Evolutionary conservation across 2,329 filamentous ascomycete genomes (phyloP).

Genomic region (Fusarium sp.): DNA sequence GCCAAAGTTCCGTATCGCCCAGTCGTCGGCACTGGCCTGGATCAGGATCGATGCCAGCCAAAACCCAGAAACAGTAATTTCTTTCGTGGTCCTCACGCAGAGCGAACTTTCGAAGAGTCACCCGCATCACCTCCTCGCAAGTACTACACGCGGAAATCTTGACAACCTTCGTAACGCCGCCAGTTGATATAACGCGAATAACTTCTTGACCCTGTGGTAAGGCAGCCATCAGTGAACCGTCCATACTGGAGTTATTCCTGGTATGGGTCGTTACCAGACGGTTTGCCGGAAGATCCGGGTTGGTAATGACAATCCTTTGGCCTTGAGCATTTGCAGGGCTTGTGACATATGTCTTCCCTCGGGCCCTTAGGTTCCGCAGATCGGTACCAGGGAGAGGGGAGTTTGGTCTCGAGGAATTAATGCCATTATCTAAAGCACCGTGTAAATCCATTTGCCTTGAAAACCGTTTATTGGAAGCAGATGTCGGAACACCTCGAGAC

Average conservation of each 20-base stretch:
- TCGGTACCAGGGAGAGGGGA: conserved; percentile 71
- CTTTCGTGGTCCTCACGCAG: conserved; percentile 90
- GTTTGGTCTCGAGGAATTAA: conserved; percentile 72
- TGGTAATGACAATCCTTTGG: conserved; percentile 49
- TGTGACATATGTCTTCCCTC: conserved; percentile 60
- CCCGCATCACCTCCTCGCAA: conserved; percentile 90
- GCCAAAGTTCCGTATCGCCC: conserved; percentile 87
- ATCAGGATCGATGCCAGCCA: conserved; percentile 86
- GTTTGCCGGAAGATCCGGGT: conserved; percentile 71
- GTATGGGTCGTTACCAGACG: conserved; percentile 75
- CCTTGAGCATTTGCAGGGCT: conserved; percentile 31
- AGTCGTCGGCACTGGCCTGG: conserved; percentile 83
- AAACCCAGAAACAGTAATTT: conserved; percentile 96
- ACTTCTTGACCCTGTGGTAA: conserved; percentile 87
- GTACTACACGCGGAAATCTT: conserved; percentile 92
- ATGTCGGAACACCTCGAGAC: conserved; percentile 58
- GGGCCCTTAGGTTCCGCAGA: conserved; percentile 59
- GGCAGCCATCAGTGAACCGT: conserved; percentile 86
- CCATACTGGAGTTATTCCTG: conserved; percentile 84
- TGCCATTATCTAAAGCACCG: conserved; percentile 57
- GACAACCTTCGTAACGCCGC: conserved; percentile 90
- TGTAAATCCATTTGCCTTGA: conserved; percentile 68
- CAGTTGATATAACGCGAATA: conserved; percentile 92
- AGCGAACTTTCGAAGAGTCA: conserved; percentile 87
- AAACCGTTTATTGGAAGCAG: conserved; percentile 67